These are phyloP conservation scores for Xerocomellus intermedius DNA, from an alignment of 768 basidiomycete genomes.

Conservation along the genomic window DNA sequence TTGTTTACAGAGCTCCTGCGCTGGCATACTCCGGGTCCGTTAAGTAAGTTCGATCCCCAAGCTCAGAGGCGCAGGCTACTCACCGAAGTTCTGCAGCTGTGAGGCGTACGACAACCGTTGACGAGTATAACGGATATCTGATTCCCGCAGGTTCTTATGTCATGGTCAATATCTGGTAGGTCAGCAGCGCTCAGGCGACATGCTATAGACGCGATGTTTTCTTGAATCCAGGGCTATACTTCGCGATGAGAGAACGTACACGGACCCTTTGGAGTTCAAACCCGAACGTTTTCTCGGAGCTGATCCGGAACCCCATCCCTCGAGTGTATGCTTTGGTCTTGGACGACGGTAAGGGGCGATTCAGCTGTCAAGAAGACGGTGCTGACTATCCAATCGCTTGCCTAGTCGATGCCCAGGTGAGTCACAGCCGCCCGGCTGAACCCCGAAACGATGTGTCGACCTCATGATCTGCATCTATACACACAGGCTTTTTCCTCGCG, in stretches of 20 bases:
- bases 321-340: conserved; percentile 16
- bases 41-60: not conserved
- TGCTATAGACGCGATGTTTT: not conserved
- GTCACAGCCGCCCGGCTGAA: not conserved
- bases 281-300: conserved; percentile 25
- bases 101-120: conserved; percentile 4
- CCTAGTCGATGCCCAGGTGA: conserved; percentile 16
- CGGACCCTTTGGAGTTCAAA: conserved; percentile 18
- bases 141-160: conserved; percentile 18
- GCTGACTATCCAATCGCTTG: not conserved
- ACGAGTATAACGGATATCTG: conserved; percentile 17
- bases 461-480: not conserved
- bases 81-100: not conserved
- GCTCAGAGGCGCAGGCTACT: not conserved
- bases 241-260: conserved; percentile 13
- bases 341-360: conserved; percentile 12
- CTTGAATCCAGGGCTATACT: conserved; percentile 8
- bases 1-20: conserved; percentile 23
- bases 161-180: conserved; percentile 16
- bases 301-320: conserved; percentile 13
- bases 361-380: not conserved
- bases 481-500: conserved; percentile 27
- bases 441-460: too few species aligned
- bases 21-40: conserved; percentile 14
- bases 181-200: not conserved